phyloP scores from a whole-genome alignment of 371 early-diverging fungal genomes.

The Thermomucor indicae-seudaticae region DNA sequence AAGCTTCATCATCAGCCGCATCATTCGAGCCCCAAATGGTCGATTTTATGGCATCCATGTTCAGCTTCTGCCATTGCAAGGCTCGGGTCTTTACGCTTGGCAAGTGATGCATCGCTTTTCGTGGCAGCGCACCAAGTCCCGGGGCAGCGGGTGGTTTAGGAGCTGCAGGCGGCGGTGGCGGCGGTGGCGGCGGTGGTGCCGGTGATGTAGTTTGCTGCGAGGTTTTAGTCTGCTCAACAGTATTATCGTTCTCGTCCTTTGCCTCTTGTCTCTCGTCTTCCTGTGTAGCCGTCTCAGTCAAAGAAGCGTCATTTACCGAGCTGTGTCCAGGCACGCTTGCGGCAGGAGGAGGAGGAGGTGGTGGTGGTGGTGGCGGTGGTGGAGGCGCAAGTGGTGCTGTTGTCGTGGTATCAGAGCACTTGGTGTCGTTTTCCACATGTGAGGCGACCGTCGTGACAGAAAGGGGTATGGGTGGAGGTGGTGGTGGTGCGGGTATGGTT shows the following conservation, averaged over 20 bases:
- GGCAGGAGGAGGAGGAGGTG: conserved; percentile 10
- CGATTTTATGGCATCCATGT: conserved; percentile 49
- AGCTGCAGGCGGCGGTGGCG: conserved; percentile 7
- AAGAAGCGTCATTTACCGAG: too few species aligned
- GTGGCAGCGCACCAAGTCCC: conserved; percentile 8
- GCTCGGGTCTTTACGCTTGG: conserved; percentile 74
- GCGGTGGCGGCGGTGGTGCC: conserved; percentile 23
- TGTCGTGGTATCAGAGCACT: not conserved
- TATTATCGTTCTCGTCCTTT: too few species aligned
- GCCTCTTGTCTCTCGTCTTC: too few species aligned
- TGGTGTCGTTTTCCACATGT: not conserved
- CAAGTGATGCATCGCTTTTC: conserved; percentile 61
- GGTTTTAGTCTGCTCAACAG: not conserved
- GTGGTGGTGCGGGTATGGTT: conserved; percentile 13
- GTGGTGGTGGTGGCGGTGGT: conserved; percentile 33
- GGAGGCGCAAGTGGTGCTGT: conserved; percentile 14
- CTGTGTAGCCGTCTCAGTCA: too few species aligned
- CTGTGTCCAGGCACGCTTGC: too few species aligned
- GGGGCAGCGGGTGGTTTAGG: conserved; percentile 6
- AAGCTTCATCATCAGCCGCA: conserved; percentile 38
- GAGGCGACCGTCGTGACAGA: too few species aligned
- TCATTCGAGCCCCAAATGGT: conserved; percentile 49
- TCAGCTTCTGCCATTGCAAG: conserved; percentile 85
- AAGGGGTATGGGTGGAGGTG: conserved; percentile 6
- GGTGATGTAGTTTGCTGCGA: conserved; percentile 1